These are phyloP conservation scores for apple (Malus domestica) DNA, from an alignment of 306 rosid genomes.

Conservation along the genomic window ASM211411v1 NC_041792.1:21232407-21232906, in stretches of 20 bases:
- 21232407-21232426: background rate
- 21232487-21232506: slow-evolving; percentile 3
- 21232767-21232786: slow-evolving; percentile 16
- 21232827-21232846: slow-evolving; percentile 10
- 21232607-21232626: background rate
- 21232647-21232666: background rate
- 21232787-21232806: slow-evolving; percentile 18
- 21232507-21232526: background rate
- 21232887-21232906: background rate
- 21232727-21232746: slow-evolving; percentile 18
- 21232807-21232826: slow-evolving; percentile 10
- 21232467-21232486: background rate
- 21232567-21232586: slow-evolving; percentile 17
- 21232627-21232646: slow-evolving; percentile 1
- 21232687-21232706: slow-evolving; percentile 7
- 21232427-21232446: background rate
- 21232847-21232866: slow-evolving; percentile 4
- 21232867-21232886: background rate
- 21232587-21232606: slow-evolving; percentile 11
- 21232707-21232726: slow-evolving; percentile 15
- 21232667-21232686: slow-evolving; percentile 9
- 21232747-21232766: background rate
- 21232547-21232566: slow-evolving; percentile 5
- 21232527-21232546: background rate
- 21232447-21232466: background rate